Conservation (phyloP, 306 rosid species). For the Vachellia collinsii region DNA sequence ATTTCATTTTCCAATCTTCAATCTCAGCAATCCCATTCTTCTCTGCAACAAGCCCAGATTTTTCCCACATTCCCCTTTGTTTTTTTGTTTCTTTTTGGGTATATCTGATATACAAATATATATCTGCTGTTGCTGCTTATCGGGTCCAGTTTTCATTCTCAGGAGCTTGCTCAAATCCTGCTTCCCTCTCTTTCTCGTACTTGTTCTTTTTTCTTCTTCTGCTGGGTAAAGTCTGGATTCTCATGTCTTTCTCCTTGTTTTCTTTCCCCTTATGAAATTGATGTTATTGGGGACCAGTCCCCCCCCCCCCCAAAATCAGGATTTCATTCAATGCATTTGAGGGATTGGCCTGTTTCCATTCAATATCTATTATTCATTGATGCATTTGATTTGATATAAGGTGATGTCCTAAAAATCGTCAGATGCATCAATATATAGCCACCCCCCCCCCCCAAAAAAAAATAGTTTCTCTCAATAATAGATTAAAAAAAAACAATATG, state of each 20-base stretch:
- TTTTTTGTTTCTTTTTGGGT: background rate
- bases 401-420: background rate
- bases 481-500: background rate
- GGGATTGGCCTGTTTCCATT: background rate
- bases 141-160: background rate
- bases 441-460: no score
- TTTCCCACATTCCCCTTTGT: background rate
- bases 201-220: background rate
- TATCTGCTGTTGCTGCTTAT: conserved; percentile 29
- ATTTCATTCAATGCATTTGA: background rate
- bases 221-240: conserved; percentile 23
- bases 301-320: background rate
- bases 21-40: background rate
- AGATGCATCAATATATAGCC: conserved; percentile 13
- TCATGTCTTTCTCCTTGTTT: conserved; percentile 9
- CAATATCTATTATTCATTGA: conserved; percentile 18
- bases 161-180: conserved; percentile 42
- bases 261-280: background rate
- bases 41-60: conserved; percentile 10
- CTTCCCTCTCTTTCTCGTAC: conserved; percentile 24
- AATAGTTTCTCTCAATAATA: background rate
- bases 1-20: background rate
- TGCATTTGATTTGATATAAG: conserved; percentile 20
- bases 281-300: background rate
- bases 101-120: background rate